phyloP scores from a whole-genome alignment of 2,329 filamentous ascomycete genomes.

The Neopestalotiopsis clavispora region DNA sequence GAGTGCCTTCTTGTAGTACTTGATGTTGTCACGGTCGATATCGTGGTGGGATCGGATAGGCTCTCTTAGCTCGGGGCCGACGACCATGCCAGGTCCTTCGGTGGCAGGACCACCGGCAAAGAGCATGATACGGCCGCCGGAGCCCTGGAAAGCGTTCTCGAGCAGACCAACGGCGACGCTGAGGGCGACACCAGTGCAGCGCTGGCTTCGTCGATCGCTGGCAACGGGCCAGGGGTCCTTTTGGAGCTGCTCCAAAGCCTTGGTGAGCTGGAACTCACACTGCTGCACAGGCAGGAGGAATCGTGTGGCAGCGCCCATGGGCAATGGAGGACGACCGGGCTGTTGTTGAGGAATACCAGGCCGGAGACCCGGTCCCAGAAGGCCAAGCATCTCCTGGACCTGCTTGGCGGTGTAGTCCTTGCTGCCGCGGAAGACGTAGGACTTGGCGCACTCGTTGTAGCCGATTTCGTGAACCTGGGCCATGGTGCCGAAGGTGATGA shows the following conservation, averaged over 20 bases:
- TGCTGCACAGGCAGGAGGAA: constrained; percentile 95
- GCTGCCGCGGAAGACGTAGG: constrained; percentile 95
- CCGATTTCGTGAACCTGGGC: constrained; percentile 97
- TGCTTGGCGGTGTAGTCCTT: constrained; percentile 99
- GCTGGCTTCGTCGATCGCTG: constrained; percentile 86
- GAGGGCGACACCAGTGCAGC: constrained; percentile 95
- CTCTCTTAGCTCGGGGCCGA: constrained; percentile 92
- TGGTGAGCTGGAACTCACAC: constrained; percentile 96
- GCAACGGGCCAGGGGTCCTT: constrained; percentile 98
- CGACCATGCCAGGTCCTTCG: constrained; percentile 95
- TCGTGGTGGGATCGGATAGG: constrained; percentile 98
- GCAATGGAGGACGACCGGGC: constrained; percentile 74
- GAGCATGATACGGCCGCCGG: constrained; percentile 94
- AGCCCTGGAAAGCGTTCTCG: constrained; percentile 94
- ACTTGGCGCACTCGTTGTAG: constrained; percentile 97
- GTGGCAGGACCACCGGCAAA: constrained; percentile 95
- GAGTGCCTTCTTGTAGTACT: constrained; percentile 98
- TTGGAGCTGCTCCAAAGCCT: constrained; percentile 91
- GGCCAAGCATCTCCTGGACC: constrained; percentile 98
- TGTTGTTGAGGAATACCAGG: constrained; percentile 76
- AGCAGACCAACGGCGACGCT: constrained; percentile 92
- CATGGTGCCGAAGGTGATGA: constrained; percentile 94
- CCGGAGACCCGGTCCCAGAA: constrained; percentile 73
- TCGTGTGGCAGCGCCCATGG: constrained; percentile 81
- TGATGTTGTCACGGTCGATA: constrained; percentile 98